Conservation (phyloP, 192 early-diverging fungal species). For the Physocladia obscura region DNA sequence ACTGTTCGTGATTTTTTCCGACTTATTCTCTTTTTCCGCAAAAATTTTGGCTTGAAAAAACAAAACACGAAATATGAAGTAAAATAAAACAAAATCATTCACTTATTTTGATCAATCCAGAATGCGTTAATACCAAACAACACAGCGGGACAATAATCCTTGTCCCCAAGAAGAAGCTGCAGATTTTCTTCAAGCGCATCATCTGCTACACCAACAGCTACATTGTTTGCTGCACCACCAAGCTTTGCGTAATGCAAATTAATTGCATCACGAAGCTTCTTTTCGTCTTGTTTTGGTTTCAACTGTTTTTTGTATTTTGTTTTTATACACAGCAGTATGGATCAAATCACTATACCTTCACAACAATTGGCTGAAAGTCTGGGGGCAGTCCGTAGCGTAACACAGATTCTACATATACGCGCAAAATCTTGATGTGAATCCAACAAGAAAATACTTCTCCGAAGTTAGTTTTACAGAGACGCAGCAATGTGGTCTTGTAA, state of each 20-base stretch:
- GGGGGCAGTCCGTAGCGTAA: constrained; percentile 96
- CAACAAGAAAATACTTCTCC: constrained; percentile 89
- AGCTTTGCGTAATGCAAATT: constrained; percentile 79
- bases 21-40: neutral
- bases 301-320: constrained; percentile 70
- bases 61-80: neutral
- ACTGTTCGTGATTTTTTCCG: neutral
- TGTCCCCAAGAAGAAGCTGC: constrained; percentile 71
- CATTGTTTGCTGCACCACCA: constrained; percentile 63
- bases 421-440: constrained; percentile 91
- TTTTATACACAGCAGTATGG: constrained; percentile 50
- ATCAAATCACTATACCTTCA: constrained; percentile 53
- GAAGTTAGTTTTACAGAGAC: constrained; percentile 91
- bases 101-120: constrained; percentile 29
- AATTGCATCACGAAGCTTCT: constrained; percentile 76
- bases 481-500: constrained; percentile 63
- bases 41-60: too few relatives aligned
- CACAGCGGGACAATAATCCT: constrained; percentile 90
- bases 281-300: constrained; percentile 71
- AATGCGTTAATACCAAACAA: constrained; percentile 66
- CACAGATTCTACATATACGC: constrained; percentile 95
- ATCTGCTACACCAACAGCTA: constrained; percentile 34
- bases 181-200: constrained; percentile 89
- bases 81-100: neutral
- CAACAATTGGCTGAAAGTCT: constrained; percentile 78